Percentiles rank a stretch among this genome's conserved stretches.
These are phyloP conservation scores for Blastobotrys mokoenaii DNA, from an alignment of 805 yeast genomes.

Conservation along the genomic window DNA sequence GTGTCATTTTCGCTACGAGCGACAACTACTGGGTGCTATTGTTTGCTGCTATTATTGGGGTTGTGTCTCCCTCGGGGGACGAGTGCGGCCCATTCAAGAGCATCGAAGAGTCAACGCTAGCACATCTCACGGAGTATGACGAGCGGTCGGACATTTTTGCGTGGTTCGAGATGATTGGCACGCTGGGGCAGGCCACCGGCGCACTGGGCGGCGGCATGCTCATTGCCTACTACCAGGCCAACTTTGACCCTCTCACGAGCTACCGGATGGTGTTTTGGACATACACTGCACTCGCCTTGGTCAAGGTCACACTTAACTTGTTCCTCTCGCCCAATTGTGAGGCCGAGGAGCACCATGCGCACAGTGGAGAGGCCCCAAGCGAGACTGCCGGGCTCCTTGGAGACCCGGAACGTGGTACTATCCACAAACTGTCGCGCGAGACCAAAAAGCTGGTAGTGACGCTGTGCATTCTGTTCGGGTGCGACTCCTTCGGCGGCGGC, in stretches of 20 bases:
- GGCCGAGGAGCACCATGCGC: background rate
- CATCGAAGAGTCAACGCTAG: conserved; percentile 46
- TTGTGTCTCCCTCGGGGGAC: conserved; percentile 50
- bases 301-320: conserved; percentile 39
- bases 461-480: conserved; percentile 43
- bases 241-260: conserved; percentile 21
- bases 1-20: conserved; percentile 31
- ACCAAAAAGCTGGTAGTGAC: conserved; percentile 6
- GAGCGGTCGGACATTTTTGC: conserved; percentile 47
- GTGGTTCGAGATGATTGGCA: conserved; percentile 47
- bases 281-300: conserved; percentile 44
- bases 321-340: conserved; percentile 32
- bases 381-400: background rate
- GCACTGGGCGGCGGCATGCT: conserved; percentile 34
- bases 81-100: conserved; percentile 54
- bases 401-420: background rate
- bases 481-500: conserved; percentile 83
- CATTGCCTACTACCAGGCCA: conserved; percentile 9
- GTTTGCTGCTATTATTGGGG: conserved; percentile 38
- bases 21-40: conserved; percentile 31
- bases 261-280: conserved; percentile 47
- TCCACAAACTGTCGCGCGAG: background rate
- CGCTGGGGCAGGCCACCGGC: conserved; percentile 40
- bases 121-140: conserved; percentile 36
- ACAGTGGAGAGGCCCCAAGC: background rate